Conservation (phyloP, 2,329 filamentous ascomycete genomes). For the Microcyclospora tardicrescens region DNA sequence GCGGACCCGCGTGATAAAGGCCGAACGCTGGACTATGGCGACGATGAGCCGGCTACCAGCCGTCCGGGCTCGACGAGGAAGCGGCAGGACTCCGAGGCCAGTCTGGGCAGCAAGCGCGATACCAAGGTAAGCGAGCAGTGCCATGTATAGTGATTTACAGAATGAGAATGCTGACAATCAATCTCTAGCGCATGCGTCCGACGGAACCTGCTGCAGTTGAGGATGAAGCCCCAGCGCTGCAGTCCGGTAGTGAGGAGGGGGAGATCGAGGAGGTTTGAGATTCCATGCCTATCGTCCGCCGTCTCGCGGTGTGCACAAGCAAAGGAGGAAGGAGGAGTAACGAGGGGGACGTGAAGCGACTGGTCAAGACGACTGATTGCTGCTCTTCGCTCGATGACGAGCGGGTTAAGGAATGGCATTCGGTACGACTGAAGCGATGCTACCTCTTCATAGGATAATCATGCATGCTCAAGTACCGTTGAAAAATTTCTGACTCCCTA, state of each 20-base stretch:
- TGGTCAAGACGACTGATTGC: too few relatives aligned
- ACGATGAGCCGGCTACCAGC: slow-evolving; percentile 41
- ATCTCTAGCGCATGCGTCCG: slow-evolving; percentile 12
- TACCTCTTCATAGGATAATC: too few relatives aligned
- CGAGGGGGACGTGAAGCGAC: too few relatives aligned
- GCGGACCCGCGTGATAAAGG: slow-evolving; percentile 68
- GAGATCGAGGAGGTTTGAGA: slow-evolving; percentile 72
- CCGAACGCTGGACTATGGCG: slow-evolving; percentile 85
- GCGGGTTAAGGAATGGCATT: not conserved
- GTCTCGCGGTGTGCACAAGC: too few relatives aligned
- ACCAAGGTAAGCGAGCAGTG: slow-evolving; percentile 26
- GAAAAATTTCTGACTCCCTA: too few relatives aligned
- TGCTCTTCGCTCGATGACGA: too few relatives aligned
- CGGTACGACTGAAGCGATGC: slow-evolving; percentile 1
- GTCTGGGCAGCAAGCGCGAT: slow-evolving; percentile 26
- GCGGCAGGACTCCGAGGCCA: slow-evolving; percentile 51
- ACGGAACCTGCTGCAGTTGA: slow-evolving; percentile 20
- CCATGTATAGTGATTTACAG: not conserved
- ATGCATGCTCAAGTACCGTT: too few relatives aligned
- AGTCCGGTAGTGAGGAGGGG: slow-evolving; percentile 89
- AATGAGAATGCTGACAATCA: slow-evolving; percentile 5
- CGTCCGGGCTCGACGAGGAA: slow-evolving; percentile 48
- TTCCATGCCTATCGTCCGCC: too few relatives aligned
- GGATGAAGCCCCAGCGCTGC: slow-evolving; percentile 47
- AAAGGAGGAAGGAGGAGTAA: too few relatives aligned